phyloP scores from a whole-genome alignment of 306 rosid species.

The barrel medic (Medicago truncatula) region MtrunA17r5.0-ANR NC_053045.1:21624501-21625000 shows the following conservation, averaged over 20 bases:
- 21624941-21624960: too few relatives aligned
- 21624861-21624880: neutral
- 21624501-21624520: too few relatives aligned
- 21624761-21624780: conserved; percentile 6
- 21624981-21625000: conserved; percentile 41
- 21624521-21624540: too few relatives aligned
- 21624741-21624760: conserved; percentile 13
- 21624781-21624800: conserved; percentile 24
- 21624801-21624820: conserved; percentile 37
- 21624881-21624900: neutral
- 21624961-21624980: conserved; percentile 39
- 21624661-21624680: conserved; percentile 72
- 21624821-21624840: too few relatives aligned
- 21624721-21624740: conserved; percentile 31
- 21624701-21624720: conserved; percentile 31
- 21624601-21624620: neutral
- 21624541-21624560: too few relatives aligned
- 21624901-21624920: conserved; percentile 22
- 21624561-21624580: neutral
- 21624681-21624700: conserved; percentile 31
- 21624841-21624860: neutral
- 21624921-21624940: neutral
- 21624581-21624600: conserved; percentile 1
- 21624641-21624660: conserved; percentile 35
- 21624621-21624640: conserved; percentile 25